A percentile compares a stretch with the other conserved stretches of the same genome.
Conservation (phyloP, 768 basidiomycete genomes). For the Amanita phalloides region DNA sequence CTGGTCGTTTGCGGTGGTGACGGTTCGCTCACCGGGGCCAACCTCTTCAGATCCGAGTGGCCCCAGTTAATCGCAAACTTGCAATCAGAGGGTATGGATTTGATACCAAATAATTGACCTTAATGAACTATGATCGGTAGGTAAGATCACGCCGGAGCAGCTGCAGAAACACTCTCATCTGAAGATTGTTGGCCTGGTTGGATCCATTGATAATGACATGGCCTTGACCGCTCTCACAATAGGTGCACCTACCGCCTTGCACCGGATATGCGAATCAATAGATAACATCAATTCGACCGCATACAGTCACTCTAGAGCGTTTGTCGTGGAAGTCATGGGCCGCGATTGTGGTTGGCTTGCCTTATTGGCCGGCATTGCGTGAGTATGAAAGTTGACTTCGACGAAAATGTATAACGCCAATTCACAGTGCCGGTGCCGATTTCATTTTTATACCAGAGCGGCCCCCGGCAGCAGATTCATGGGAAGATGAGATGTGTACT, state of each 20-base stretch:
- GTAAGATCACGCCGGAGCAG: slow-evolving; percentile 67
- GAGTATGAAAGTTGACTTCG: slow-evolving; percentile 13
- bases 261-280: slow-evolving; percentile 95
- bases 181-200: slow-evolving; percentile 95
- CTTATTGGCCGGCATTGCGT: slow-evolving; percentile 86
- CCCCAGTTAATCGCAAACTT: slow-evolving; percentile 70
- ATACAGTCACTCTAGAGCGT: slow-evolving; percentile 90
- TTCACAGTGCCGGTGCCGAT: slow-evolving; percentile 74
- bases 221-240: slow-evolving; percentile 95
- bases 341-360: slow-evolving; percentile 99
- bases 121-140: slow-evolving; percentile 22
- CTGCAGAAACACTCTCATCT: slow-evolving; percentile 68
- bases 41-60: slow-evolving; percentile 92
- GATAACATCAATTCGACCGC: slow-evolving; percentile 99
- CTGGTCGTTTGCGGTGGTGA: slow-evolving; percentile 97
- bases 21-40: slow-evolving; percentile 92
- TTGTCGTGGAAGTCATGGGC: slow-evolving; percentile 99
- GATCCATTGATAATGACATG: slow-evolving; percentile 99
- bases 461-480: slow-evolving; percentile 67
- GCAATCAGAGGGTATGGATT: slow-evolving; percentile 20
- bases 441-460: slow-evolving; percentile 96
- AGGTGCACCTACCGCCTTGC: slow-evolving; percentile 90
- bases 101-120: neutral
- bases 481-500: slow-evolving; percentile 90
- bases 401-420: neutral